Conservation (phyloP, 306 rosid species). For the Comarum palustre region DNA sequence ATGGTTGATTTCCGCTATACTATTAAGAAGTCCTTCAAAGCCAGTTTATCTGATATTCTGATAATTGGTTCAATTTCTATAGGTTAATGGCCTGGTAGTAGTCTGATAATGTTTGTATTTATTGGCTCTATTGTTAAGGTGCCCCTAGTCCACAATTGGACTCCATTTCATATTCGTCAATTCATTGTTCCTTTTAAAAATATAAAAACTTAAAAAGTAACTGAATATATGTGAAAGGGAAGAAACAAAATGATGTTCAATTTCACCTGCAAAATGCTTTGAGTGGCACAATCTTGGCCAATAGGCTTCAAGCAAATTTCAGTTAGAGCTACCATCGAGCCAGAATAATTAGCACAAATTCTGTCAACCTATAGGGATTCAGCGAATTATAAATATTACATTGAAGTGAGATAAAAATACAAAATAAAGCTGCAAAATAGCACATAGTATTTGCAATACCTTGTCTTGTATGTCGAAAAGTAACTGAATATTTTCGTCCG, state of each 20-base stretch:
- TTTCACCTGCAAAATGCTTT: slow-evolving; percentile 87
- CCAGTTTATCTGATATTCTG: background rate
- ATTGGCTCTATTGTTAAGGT: background rate
- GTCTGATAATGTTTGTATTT: background rate
- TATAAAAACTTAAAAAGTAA: background rate
- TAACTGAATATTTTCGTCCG: slow-evolving; percentile 78
- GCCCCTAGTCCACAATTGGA: background rate
- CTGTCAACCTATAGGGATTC: slow-evolving; percentile 59
- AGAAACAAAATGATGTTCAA: background rate
- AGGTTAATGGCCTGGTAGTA: background rate
- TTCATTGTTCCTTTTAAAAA: background rate
- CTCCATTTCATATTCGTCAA: background rate
- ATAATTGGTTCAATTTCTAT: background rate
- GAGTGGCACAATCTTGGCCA: slow-evolving; percentile 92
- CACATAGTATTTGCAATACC: slow-evolving; percentile 46
- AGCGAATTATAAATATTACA: slow-evolving; percentile 15
- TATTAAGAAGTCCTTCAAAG: background rate
- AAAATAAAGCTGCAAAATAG: background rate
- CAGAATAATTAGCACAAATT: slow-evolving; percentile 73
- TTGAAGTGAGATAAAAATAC: background rate
- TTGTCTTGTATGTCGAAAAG: slow-evolving; percentile 84
- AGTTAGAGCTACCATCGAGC: slow-evolving; percentile 54
- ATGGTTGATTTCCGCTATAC: background rate
- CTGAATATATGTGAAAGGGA: background rate
- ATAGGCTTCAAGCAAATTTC: slow-evolving; percentile 96